Percentiles rank a stretch among this genome's conserved stretches.
These are phyloP conservation scores for Albifimbria verrucaria DNA, from an alignment of 2,329 filamentous ascomycete genomes.

Conservation along the genomic window DNA sequence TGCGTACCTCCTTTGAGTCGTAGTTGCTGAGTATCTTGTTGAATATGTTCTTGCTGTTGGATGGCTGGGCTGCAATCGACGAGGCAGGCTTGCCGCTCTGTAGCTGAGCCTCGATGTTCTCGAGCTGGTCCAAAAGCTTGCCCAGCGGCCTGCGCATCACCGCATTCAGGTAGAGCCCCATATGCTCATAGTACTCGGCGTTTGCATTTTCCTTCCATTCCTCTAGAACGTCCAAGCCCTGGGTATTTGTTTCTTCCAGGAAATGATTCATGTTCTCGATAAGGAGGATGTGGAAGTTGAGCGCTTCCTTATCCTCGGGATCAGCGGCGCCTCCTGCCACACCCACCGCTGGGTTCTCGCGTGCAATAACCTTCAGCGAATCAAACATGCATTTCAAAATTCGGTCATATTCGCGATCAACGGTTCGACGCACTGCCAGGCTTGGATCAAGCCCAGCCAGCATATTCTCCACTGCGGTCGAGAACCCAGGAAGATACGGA, in stretches of 20 bases:
- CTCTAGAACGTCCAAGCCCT: conserved; percentile 70
- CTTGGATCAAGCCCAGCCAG: conserved; percentile 55
- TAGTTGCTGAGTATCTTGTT: conserved; percentile 81
- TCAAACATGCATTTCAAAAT: conserved; percentile 97
- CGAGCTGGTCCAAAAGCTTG: conserved; percentile 86
- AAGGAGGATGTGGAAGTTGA: conserved; percentile 95
- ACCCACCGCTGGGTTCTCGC: conserved; percentile 57
- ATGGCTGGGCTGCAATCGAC: conserved; percentile 73
- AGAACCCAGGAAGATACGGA: conserved; percentile 87
- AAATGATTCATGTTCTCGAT: conserved; percentile 99
- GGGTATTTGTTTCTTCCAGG: conserved; percentile 81
- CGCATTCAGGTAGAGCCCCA: conserved; percentile 80
- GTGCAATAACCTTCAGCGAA: conserved; percentile 88
- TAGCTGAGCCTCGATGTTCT: conserved; percentile 76
- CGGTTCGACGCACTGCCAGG: conserved; percentile 66
- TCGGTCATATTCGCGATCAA: conserved; percentile 84
- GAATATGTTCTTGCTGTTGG: conserved; percentile 77
- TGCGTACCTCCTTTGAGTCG: conserved; percentile 80
- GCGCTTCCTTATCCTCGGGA: conserved; percentile 87
- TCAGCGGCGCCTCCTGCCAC: conserved; percentile 44
- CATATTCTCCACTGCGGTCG: conserved; percentile 80
- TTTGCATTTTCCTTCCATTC: conserved; percentile 79
- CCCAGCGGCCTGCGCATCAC: conserved; percentile 87
- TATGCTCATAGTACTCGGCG: conserved; percentile 79
- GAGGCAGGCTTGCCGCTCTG: conserved; percentile 56